Percentiles rank a stretch among this genome's conserved stretches.
Conservation (phyloP, 1,139 yeast species). For the Kodamaea sp. region DNA sequence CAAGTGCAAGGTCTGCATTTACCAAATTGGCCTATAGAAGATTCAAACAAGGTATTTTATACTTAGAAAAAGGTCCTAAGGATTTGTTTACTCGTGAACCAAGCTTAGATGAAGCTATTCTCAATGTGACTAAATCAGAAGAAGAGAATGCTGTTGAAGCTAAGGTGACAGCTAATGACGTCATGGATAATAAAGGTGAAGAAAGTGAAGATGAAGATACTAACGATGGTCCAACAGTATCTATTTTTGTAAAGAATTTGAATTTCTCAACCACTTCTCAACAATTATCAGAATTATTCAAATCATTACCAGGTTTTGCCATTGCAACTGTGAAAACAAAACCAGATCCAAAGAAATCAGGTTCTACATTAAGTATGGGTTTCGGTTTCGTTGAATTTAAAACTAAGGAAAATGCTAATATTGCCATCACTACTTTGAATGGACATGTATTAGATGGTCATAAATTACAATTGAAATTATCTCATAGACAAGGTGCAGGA, state of each 20-base stretch:
- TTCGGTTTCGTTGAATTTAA: slow-evolving; percentile 93
- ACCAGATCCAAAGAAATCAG: slow-evolving; percentile 75
- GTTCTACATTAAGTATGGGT: slow-evolving; percentile 82
- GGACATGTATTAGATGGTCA: slow-evolving; percentile 86
- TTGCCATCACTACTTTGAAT: slow-evolving; percentile 71
- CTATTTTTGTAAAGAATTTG: slow-evolving; percentile 87
- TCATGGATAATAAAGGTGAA: slow-evolving; percentile 29
- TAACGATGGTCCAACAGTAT: slow-evolving; percentile 68
- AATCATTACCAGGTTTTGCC: slow-evolving; percentile 71
- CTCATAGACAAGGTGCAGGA: slow-evolving; percentile 60
- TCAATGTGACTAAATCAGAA: slow-evolving; percentile 8
- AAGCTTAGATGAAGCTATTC: slow-evolving; percentile 28
- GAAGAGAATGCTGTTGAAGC: slow-evolving; percentile 37
- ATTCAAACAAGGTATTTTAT: slow-evolving; percentile 79
- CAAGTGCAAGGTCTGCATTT: slow-evolving; percentile 88
- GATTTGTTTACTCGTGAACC: slow-evolving; percentile 69
- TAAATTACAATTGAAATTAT: slow-evolving; percentile 79
- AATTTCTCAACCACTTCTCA: slow-evolving; percentile 73
- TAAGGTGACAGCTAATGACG: slow-evolving; percentile 40
- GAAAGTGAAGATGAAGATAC: slow-evolving; percentile 41
- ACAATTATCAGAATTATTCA: slow-evolving; percentile 59
- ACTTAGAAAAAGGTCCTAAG: slow-evolving; percentile 91
- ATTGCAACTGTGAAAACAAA: slow-evolving; percentile 83
- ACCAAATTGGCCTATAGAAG: slow-evolving; percentile 82
- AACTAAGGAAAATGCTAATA: slow-evolving; percentile 71